These are phyloP conservation scores for Pythium brachiatum DNA, from an alignment of 352 stramenopile genomes.

Conservation along the genomic window DNA sequence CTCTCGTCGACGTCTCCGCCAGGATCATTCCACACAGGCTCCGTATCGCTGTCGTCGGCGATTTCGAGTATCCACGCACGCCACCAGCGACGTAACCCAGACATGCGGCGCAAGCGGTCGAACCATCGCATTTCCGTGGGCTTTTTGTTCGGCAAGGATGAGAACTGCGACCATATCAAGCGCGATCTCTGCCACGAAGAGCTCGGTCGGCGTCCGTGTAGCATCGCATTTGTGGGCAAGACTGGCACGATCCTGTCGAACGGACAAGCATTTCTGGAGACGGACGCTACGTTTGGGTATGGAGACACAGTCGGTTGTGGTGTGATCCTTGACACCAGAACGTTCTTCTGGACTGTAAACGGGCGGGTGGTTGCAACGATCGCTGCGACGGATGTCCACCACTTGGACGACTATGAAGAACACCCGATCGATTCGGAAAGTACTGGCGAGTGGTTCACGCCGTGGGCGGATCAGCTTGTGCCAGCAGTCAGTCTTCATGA, in stretches of 20 bases:
- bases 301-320: constrained; percentile 63
- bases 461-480: constrained; percentile 31
- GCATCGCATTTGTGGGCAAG: constrained; percentile 55
- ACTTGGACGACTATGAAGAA: constrained; percentile 35
- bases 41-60: constrained; percentile 1
- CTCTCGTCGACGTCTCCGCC: constrained; percentile 3
- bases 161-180: constrained; percentile 18
- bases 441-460: constrained; percentile 11
- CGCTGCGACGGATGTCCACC: constrained; percentile 42
- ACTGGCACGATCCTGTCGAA: constrained; percentile 52
- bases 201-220: constrained; percentile 36
- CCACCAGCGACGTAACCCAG: constrained; percentile 8
- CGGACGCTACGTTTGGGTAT: constrained; percentile 39
- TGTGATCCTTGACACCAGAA: constrained; percentile 53
- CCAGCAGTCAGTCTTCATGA: constrained; percentile 48
- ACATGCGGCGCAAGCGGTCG: constrained; percentile 20
- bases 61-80: constrained; percentile 18
- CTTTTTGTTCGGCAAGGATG: constrained; percentile 35
- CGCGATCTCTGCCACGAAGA: constrained; percentile 30
- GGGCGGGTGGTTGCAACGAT: constrained; percentile 46
- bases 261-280: constrained; percentile 44
- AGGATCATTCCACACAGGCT: neutral
- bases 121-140: constrained; percentile 49
- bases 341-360: constrained; percentile 76
- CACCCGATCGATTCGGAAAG: neutral